Percentiles rank a stretch among this genome's conserved stretches.
phyloP scores from a whole-genome alignment of 1,284 basidiomycete genomes.

The Cutaneotrichosporon cyanovorans region DNA sequence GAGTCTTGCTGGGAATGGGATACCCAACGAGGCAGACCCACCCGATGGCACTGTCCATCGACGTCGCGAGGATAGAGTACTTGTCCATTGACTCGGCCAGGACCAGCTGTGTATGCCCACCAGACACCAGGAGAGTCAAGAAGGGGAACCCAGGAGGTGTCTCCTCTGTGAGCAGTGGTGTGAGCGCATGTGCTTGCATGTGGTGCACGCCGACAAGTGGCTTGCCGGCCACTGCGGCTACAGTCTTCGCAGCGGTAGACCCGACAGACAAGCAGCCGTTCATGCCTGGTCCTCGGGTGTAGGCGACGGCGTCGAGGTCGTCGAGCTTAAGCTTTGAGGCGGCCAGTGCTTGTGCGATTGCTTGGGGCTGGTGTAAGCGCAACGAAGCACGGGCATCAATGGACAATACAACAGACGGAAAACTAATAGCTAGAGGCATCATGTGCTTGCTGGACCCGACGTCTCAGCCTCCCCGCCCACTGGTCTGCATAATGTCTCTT shows the following conservation, averaged over 20 bases:
- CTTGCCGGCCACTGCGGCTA: constrained; percentile 67
- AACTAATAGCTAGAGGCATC: constrained; percentile 1
- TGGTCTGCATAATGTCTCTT: too few relatives aligned
- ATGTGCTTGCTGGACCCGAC: too few relatives aligned
- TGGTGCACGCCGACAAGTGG: constrained; percentile 86
- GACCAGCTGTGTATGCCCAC: constrained; percentile 82
- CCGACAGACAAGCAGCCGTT: constrained; percentile 69
- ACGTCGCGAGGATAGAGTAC: constrained; percentile 68
- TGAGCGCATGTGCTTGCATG: constrained; percentile 95
- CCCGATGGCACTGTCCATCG: constrained; percentile 68
- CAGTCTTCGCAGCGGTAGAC: constrained; percentile 67
- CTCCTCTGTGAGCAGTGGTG: constrained; percentile 61
- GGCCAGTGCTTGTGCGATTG: constrained; percentile 59
- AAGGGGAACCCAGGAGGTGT: constrained; percentile 69
- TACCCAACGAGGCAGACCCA: constrained; percentile 21
- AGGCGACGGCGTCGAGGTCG: constrained; percentile 78
- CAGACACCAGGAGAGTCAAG: constrained; percentile 75
- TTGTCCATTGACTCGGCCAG: constrained; percentile 56
- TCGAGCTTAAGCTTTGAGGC: constrained; percentile 56
- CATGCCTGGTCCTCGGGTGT: constrained; percentile 85
- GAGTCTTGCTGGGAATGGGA: too few relatives aligned
- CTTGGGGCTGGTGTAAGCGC: constrained; percentile 55
- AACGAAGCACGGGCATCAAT: background rate
- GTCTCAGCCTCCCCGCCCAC: too few relatives aligned
- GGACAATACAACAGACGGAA: background rate